Evolutionary conservation across 345 rosid genomes (phyloP).

Genomic region (Hirschfeldia incana): DNA sequence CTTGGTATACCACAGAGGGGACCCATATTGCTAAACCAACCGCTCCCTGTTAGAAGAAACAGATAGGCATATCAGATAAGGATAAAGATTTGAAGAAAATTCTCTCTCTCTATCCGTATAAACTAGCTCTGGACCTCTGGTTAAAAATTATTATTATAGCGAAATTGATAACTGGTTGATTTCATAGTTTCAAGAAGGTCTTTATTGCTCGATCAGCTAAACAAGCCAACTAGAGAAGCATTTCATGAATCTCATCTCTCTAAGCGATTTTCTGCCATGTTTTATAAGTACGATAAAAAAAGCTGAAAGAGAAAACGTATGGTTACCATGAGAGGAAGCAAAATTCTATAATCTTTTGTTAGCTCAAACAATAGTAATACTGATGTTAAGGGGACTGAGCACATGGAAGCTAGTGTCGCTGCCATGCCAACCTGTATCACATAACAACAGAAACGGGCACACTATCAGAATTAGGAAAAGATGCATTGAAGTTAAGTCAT

Average conservation of each 20-base stretch:
- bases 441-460: slow-evolving; percentile 4
- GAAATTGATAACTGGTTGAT: neutral
- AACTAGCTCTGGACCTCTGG: neutral
- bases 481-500: slow-evolving; percentile 16
- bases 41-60: slow-evolving; percentile 67
- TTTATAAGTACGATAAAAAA: neutral
- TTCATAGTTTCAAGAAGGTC: neutral
- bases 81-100: slow-evolving; percentile 42
- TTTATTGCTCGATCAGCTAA: neutral
- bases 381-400: slow-evolving; percentile 98
- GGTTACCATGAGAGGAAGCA: slow-evolving; percentile 96
- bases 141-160: neutral
- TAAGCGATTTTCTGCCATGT: neutral
- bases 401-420: slow-evolving; percentile 94
- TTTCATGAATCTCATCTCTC: neutral
- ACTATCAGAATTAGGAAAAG: neutral
- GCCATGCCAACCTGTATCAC: slow-evolving; percentile 95
- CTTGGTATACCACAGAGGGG: slow-evolving; percentile 85
- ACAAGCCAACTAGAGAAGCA: neutral
- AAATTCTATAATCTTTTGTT: slow-evolving; percentile 93
- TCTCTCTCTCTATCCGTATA: slow-evolving; percentile 49
- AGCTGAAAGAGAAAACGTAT: slow-evolving; percentile 5
- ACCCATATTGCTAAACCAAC: slow-evolving; percentile 99
- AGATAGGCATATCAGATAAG: slow-evolving; percentile 11
- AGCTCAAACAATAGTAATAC: slow-evolving; percentile 90